These are phyloP conservation scores for Waitea zeae DNA, from an alignment of 1,284 basidiomycete genomes.

Conservation along the genomic window DNA sequence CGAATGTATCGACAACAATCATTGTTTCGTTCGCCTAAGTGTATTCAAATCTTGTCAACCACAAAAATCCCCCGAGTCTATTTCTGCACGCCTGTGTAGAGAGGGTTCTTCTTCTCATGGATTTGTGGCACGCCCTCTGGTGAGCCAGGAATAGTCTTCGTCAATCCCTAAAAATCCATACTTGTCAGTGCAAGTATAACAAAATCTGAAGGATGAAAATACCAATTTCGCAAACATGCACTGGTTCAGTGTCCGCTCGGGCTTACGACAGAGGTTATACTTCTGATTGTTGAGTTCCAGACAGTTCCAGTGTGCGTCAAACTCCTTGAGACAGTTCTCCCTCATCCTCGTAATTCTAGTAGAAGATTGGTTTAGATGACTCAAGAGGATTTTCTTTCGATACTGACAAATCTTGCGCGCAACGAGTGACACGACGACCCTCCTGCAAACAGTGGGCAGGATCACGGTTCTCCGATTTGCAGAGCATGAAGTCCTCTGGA, in stretches of 20 bases:
- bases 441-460: constrained; percentile 93
- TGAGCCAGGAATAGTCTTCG: constrained; percentile 85
- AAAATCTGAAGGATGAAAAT: constrained; percentile 14
- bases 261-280: constrained; percentile 82
- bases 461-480: constrained; percentile 84
- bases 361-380: not conserved
- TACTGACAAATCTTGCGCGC: constrained; percentile 85
- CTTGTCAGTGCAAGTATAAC: not conserved
- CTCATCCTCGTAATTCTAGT: constrained; percentile 82
- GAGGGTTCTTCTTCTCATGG: constrained; percentile 79
- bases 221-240: constrained; percentile 97
- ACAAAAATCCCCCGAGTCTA: too few relatives aligned
- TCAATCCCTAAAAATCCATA: constrained; percentile 47
- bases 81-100: constrained; percentile 66
- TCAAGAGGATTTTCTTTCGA: constrained; percentile 3
- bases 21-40: too few relatives aligned
- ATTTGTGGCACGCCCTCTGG: constrained; percentile 76
- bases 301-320: constrained; percentile 90
- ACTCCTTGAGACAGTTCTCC: constrained; percentile 81
- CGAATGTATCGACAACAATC: too few relatives aligned
- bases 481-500: constrained; percentile 98
- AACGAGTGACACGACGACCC: constrained; percentile 90
- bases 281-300: constrained; percentile 95
- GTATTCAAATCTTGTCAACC: too few relatives aligned
- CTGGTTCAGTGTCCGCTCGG: constrained; percentile 79